A percentile compares a stretch with the other conserved stretches of the same genome.
Evolutionary conservation across 176 grass and related monocot species (phyloP).

Genomic region (Oryza longistaminata): DNA sequence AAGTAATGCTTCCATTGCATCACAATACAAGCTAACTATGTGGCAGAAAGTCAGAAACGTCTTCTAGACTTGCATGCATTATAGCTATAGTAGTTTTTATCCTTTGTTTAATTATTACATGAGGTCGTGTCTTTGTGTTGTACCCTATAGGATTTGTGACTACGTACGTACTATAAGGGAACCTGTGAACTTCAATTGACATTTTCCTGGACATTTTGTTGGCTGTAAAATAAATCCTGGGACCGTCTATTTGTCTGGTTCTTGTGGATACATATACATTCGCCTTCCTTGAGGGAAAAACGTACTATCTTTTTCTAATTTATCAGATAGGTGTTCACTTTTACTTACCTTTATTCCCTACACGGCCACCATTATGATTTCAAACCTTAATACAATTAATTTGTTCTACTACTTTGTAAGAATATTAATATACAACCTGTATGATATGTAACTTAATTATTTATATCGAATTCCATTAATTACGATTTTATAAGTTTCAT

Average conservation of each 20-base stretch:
- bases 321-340: neutral
- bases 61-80: neutral
- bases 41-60: neutral
- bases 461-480: no score
- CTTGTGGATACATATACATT: neutral
- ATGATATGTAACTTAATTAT: no score
- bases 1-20: neutral
- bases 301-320: neutral
- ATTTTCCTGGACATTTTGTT: constrained; percentile 15
- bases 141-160: neutral
- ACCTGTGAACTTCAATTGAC: constrained; percentile 7
- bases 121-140: no score
- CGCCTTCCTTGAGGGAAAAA: neutral
- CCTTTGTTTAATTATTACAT: neutral
- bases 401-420: no score
- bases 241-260: constrained; percentile 31
- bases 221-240: neutral
- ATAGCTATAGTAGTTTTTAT: neutral
- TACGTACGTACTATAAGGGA: neutral
- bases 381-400: neutral
- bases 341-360: neutral
- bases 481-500: no score
- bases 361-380: neutral
- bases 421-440: no score
- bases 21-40: neutral